Conservation (phyloP, 2,329 filamentous ascomycete species). For the Orbilia blumenaviensis region DNA sequence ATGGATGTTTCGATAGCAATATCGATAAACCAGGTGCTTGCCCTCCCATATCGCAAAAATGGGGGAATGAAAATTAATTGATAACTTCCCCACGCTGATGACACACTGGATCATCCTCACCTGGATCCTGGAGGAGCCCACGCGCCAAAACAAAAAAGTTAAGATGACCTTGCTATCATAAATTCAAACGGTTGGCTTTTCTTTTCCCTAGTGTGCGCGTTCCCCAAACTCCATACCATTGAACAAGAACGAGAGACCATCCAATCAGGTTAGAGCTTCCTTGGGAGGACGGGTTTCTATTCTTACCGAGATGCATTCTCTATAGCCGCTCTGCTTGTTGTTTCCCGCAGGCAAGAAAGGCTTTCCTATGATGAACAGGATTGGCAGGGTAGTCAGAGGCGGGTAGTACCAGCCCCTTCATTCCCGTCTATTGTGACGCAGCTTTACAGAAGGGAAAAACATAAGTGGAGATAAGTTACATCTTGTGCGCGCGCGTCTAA, state of each 20-base stretch:
- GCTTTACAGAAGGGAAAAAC: background rate
- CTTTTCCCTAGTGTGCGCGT: constrained; percentile 13
- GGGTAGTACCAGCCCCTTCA: constrained; percentile 49
- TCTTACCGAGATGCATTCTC: constrained; percentile 45
- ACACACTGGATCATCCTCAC: constrained; percentile 33
- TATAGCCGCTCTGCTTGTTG: constrained; percentile 52
- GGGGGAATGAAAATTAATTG: background rate
- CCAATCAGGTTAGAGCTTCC: constrained; percentile 53
- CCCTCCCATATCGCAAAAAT: constrained; percentile 26
- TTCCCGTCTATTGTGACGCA: constrained; percentile 46
- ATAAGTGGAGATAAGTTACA: constrained; percentile 48
- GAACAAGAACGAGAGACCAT: background rate
- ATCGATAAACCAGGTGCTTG: constrained; percentile 35
- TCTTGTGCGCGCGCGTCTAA: constrained; percentile 52
- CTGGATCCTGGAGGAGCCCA: constrained; percentile 37
- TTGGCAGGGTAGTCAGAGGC: constrained; percentile 41
- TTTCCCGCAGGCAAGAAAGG: constrained; percentile 41
- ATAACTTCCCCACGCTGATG: constrained; percentile 52
- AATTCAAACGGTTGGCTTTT: constrained; percentile 29
- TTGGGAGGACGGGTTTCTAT: constrained; percentile 50
- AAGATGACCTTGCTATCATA: constrained; percentile 36
- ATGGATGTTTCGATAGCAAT: constrained; percentile 46
- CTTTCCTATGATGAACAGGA: constrained; percentile 11
- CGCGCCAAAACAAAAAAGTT: constrained; percentile 50
- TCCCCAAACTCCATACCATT: constrained; percentile 3